Percentiles rank a stretch among this genome's conserved stretches.
Conservation (phyloP, 1,284 basidiomycete genomes). For the Malassezia obtusa region DNA sequence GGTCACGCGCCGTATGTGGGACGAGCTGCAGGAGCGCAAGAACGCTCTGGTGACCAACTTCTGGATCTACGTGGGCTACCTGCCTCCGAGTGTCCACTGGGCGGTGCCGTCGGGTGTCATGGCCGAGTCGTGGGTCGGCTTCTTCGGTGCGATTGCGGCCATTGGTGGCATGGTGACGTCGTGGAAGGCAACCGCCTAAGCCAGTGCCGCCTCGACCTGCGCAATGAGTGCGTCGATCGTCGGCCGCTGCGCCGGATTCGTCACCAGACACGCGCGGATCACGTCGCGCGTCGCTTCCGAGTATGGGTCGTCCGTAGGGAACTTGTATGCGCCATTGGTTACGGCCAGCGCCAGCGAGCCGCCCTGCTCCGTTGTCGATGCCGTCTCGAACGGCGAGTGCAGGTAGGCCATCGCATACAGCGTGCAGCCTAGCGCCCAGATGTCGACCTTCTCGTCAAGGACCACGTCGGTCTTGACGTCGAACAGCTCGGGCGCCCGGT, state of each 20-base stretch:
- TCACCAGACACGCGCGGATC: slow-evolving; percentile 33
- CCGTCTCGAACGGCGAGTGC: slow-evolving; percentile 48
- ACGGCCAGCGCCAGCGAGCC: slow-evolving; percentile 47
- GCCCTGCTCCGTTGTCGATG: slow-evolving; percentile 45
- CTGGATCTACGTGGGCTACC: slow-evolving; percentile 63
- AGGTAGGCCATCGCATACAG: slow-evolving; percentile 44
- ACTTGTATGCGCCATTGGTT: slow-evolving; percentile 43
- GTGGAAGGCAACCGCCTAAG: slow-evolving; percentile 27
- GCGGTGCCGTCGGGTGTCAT: slow-evolving; percentile 49
- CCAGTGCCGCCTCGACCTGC: slow-evolving; percentile 22
- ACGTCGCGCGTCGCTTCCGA: slow-evolving; percentile 36
- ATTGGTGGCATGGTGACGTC: slow-evolving; percentile 33
- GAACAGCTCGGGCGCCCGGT: slow-evolving; percentile 48
- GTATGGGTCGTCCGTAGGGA: slow-evolving; percentile 27
- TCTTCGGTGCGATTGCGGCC: slow-evolving; percentile 45
- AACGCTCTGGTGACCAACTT: slow-evolving; percentile 64
- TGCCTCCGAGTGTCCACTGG: slow-evolving; percentile 76
- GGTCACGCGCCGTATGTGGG: slow-evolving; percentile 40
- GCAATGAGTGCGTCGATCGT: slow-evolving; percentile 35
- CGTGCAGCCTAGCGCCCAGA: slow-evolving; percentile 47
- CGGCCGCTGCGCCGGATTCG: slow-evolving; percentile 35
- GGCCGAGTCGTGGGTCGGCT: slow-evolving; percentile 39
- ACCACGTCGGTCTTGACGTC: slow-evolving; percentile 45
- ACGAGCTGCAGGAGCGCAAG: slow-evolving; percentile 53
- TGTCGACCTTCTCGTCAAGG: slow-evolving; percentile 44